Percentiles rank a stretch among this genome's conserved stretches.
Evolutionary conservation across 345 rosid genomes (phyloP).

Genomic region (sweet orange (Citrus sinensis)): DVS_A1.0 CM039165.1:29848001-29848500

Average conservation of each 20-base stretch:
- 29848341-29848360: neutral
- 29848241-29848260: constrained; percentile 80
- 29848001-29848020: constrained; percentile 72
- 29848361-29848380: neutral
- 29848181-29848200: constrained; percentile 82
- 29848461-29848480: neutral
- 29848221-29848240: constrained; percentile 80
- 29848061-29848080: constrained; percentile 71
- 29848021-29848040: constrained; percentile 83
- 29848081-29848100: constrained; percentile 73
- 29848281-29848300: constrained; percentile 1
- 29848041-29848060: constrained; percentile 95
- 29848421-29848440: neutral
- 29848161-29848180: constrained; percentile 88
- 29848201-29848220: constrained; percentile 77
- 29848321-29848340: neutral
- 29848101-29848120: constrained; percentile 87
- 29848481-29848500: neutral
- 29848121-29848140: constrained; percentile 91
- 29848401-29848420: neutral
- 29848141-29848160: constrained; percentile 86
- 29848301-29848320: neutral
- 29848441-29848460: neutral
- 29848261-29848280: constrained; percentile 96
- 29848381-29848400: neutral